phyloP scores from a whole-genome alignment of 352 stramenopile genomes.

The Phytophthora crassamura region DNA sequence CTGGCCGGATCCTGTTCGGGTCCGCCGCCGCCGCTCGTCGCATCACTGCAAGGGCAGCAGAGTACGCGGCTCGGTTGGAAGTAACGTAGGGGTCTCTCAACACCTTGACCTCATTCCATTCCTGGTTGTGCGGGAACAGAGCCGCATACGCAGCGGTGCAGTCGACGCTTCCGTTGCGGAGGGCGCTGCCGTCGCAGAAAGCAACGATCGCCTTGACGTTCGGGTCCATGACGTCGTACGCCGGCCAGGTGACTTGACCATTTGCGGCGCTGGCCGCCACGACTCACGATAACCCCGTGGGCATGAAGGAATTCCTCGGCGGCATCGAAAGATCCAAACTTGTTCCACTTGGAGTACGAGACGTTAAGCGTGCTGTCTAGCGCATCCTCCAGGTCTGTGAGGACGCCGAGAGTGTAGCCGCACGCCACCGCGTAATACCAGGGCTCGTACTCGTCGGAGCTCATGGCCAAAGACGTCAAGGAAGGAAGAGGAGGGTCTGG shows the following conservation, averaged over 20 bases:
- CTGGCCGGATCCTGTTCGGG: background rate
- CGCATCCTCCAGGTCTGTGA: conserved; percentile 51
- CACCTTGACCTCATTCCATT: conserved; percentile 55
- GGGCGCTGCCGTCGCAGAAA: conserved; percentile 68
- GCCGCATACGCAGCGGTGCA: conserved; percentile 63
- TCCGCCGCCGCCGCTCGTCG: background rate
- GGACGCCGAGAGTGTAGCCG: conserved; percentile 49
- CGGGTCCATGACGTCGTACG: conserved; percentile 49
- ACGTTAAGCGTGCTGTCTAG: conserved; percentile 47
- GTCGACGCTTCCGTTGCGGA: conserved; percentile 51
- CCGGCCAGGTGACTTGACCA: background rate
- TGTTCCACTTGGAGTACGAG: conserved; percentile 51
- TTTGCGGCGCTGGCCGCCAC: background rate
- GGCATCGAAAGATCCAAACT: conserved; percentile 47
- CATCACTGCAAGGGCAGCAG: conserved; percentile 13
- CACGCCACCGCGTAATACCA: conserved; percentile 57
- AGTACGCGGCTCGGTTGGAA: conserved; percentile 15
- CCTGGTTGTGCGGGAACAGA: conserved; percentile 58
- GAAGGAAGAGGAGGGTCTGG: too few relatives aligned
- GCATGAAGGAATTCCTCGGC: conserved; percentile 52
- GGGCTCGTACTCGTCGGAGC: conserved; percentile 7
- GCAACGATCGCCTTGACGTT: conserved; percentile 50
- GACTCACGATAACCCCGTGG: conserved; percentile 13
- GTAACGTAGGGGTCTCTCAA: conserved; percentile 32
- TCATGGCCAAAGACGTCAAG: too few relatives aligned